A percentile compares a stretch with the other conserved stretches of the same genome.
Evolutionary conservation across 202 grass and related monocot species (phyloP).

Genomic region (Panicum hallii): DNA sequence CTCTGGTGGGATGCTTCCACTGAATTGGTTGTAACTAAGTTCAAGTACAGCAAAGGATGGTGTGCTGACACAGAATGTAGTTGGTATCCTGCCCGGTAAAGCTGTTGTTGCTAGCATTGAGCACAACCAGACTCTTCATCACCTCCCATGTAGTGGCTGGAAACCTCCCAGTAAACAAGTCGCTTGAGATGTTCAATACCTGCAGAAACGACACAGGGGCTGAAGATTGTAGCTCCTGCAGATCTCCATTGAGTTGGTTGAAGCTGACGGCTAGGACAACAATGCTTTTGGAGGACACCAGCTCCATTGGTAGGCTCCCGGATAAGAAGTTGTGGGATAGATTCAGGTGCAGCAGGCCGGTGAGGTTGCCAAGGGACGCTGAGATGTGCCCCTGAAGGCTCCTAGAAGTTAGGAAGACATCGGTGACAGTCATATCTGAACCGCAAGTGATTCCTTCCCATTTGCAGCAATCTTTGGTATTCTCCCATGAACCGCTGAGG

Average conservation of each 20-base stretch:
- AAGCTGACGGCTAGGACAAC: slow-evolving; percentile 51
- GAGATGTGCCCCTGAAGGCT: slow-evolving; percentile 48
- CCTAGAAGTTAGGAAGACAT: slow-evolving; percentile 39
- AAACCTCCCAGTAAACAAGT: slow-evolving; percentile 52
- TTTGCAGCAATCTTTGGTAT: slow-evolving; percentile 40
- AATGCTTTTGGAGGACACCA: slow-evolving; percentile 49
- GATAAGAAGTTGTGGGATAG: slow-evolving; percentile 45
- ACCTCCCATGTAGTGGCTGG: slow-evolving; percentile 23
- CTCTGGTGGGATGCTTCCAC: slow-evolving; percentile 31
- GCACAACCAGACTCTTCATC: slow-evolving; percentile 21
- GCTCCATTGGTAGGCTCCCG: slow-evolving; percentile 27
- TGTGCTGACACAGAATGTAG: slow-evolving; percentile 20
- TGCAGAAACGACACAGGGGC: neutral
- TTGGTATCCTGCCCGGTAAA: slow-evolving; percentile 41
- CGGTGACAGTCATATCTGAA: neutral
- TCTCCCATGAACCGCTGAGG: neutral
- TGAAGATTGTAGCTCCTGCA: slow-evolving; percentile 37
- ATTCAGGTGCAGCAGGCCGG: slow-evolving; percentile 34
- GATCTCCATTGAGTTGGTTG: slow-evolving; percentile 25
- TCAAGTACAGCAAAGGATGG: slow-evolving; percentile 31
- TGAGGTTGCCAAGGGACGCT: slow-evolving; percentile 44
- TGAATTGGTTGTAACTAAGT: slow-evolving; percentile 54
- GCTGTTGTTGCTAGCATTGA: slow-evolving; percentile 57
- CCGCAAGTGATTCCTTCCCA: slow-evolving; percentile 59
- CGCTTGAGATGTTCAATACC: slow-evolving; percentile 55